These are phyloP conservation scores for Letharia columbiana DNA, from an alignment of 495 filamentous ascomycete species.

Conservation along the genomic window DNA sequence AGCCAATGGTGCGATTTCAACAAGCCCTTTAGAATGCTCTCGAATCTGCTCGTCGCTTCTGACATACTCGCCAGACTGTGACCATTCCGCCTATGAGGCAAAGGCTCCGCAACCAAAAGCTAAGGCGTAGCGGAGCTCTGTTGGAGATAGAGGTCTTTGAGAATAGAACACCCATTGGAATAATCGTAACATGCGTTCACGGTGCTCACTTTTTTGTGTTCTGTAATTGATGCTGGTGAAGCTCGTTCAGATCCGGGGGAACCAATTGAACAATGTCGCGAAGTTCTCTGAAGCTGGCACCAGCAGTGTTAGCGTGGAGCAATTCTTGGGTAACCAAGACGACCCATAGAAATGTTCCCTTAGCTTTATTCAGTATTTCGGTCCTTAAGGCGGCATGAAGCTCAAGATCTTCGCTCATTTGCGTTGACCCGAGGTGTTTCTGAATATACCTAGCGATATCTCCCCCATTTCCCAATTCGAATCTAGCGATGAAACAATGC, in stretches of 20 bases:
- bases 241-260: neutral
- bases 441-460: conserved; percentile 14
- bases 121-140: conserved; percentile 1
- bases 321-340: conserved; percentile 31
- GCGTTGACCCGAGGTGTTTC: conserved; percentile 18
- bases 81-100: conserved; percentile 20
- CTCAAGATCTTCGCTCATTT: no score
- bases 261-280: conserved; percentile 5
- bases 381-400: conserved; percentile 14
- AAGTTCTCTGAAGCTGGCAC: conserved; percentile 27
- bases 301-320: conserved; percentile 23
- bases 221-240: neutral
- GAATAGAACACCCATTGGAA: neutral
- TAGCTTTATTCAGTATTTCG: conserved; percentile 17
- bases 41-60: conserved; percentile 24
- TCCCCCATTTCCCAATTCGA: neutral
- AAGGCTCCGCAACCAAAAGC: neutral
- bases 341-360: conserved; percentile 33
- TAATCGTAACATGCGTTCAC: neutral
- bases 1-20: conserved; percentile 27
- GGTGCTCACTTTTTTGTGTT: neutral
- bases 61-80: conserved; percentile 1
- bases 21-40: conserved; percentile 38
- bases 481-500: neutral
- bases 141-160: neutral